Base-by-base conservation (phyloP, 1,139 yeast species). In the Geotrichum klebahnii region DNA sequence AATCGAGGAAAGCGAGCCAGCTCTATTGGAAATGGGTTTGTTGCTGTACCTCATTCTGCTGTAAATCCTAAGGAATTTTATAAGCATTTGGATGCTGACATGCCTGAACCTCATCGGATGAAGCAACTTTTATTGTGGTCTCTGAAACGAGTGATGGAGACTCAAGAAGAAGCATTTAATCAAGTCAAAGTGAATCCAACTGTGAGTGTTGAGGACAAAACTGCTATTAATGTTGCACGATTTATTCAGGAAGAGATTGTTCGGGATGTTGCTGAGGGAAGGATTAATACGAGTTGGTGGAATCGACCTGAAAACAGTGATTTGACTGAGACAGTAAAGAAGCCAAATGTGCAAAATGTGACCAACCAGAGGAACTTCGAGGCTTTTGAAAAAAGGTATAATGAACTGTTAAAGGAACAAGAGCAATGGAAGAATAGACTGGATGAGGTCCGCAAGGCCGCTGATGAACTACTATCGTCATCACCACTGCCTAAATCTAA, bases 101-200 rank as follows among this genome's bases (percentile, higher is more conserved):
- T 82, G 39, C 86, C 94, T 0, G 92, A 81, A 51, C 87, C 90
- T 0, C 84, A 82, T 59, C 73, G 81, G 53, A 79, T 85, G 83
- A 74, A 83, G 55, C 89, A 83, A 60, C 64, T 86, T 19, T 63
- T 85, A 47, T 72, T 79, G 3, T 84, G 94, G 95, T 79, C 86
- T 52, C 72, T 82, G 31, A 78, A 78, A 53, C 73, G 82, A 52
- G 75, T 73, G 29, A 59, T 69, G 42, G 76, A 74, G 31, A 57
- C 59, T n/a, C 58, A 56, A 39, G 55, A 59, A 20, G 72, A 70
- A 5, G 61, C 63, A 26, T 66, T 67, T 44, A 60, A 62, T 33
- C 60, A 59, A 44, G 58, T 59, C 24, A 61, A 65, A n/a, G 57
- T 57, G 22, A 63, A 52, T 16, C 45, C 53, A 12, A 55, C 52